Conservation (phyloP, 768 basidiomycete species). For the Mycena albidolilacea region DNA sequence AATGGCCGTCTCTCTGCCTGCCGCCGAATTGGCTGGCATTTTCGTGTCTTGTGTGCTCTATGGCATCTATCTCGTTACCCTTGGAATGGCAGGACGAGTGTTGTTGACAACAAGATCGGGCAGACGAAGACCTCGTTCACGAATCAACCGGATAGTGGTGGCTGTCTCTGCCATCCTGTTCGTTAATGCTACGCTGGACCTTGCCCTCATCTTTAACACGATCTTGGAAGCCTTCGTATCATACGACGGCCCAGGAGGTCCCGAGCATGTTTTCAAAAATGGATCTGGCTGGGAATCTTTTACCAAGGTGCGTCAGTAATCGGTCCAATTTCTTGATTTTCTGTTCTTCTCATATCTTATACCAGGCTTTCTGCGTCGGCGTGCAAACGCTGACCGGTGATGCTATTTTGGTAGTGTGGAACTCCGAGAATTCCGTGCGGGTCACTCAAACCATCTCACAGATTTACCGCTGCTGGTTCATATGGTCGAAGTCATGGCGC, state of each 20-base stretch:
- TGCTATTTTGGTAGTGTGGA: conserved; percentile 12
- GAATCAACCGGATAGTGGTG: conserved; percentile 43
- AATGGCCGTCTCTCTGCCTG: conserved; percentile 9
- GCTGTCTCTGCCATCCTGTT: conserved; percentile 17
- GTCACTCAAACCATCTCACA: not conserved
- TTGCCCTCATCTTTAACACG: not conserved
- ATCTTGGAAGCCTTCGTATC: conserved; percentile 2
- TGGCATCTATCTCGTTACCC: conserved; percentile 13
- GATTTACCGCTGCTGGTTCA: conserved; percentile 33
- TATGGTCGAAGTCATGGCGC: not conserved
- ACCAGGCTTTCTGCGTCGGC: not conserved
- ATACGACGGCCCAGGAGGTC: conserved; percentile 2
- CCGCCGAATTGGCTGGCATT: not conserved
- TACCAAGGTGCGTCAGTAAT: not conserved
- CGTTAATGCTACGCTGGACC: conserved; percentile 4
- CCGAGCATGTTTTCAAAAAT: not conserved
- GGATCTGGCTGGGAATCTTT: conserved; percentile 1
- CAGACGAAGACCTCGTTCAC: conserved; percentile 60
- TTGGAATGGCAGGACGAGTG: not conserved
- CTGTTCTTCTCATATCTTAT: too few relatives aligned
- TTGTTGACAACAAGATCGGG: not conserved
- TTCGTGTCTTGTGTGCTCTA: conserved; percentile 8
- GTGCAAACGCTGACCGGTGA: conserved; percentile 23
- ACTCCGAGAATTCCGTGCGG: too few relatives aligned
- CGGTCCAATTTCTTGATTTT: too few relatives aligned